These are phyloP conservation scores for Epichloe sp. DNA, from an alignment of 2,329 filamentous ascomycete species.

Conservation along the genomic window DNA sequence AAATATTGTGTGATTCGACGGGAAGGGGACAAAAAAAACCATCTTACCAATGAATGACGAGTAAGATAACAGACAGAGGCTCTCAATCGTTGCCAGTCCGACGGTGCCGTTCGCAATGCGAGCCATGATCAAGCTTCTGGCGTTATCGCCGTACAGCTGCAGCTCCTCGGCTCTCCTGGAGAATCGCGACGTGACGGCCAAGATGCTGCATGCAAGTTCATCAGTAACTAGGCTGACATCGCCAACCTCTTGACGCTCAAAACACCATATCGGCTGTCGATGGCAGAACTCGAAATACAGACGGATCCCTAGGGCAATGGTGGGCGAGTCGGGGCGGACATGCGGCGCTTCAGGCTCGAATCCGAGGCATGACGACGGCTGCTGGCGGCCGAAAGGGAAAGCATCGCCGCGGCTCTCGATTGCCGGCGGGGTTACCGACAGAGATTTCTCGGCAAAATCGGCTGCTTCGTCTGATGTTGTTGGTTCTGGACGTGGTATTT, in stretches of 20 bases:
- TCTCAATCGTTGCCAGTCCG: slow-evolving; percentile 35
- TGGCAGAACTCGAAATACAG: slow-evolving; percentile 32
- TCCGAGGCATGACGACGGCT: slow-evolving; percentile 13
- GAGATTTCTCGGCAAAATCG: slow-evolving; percentile 21
- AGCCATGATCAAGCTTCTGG: slow-evolving; percentile 31
- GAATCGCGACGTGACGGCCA: slow-evolving; percentile 27
- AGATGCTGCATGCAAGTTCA: slow-evolving; percentile 28
- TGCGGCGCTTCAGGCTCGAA: slow-evolving; percentile 16
- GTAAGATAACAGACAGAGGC: slow-evolving; percentile 35
- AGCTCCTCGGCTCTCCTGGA: slow-evolving; percentile 20
- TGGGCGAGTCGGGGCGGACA: slow-evolving; percentile 17
- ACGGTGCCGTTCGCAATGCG: slow-evolving; percentile 37
- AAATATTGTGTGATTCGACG: background rate
- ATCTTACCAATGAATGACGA: slow-evolving; percentile 33
- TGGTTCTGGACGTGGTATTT: slow-evolving; percentile 14
- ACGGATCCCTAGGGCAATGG: slow-evolving; percentile 21
- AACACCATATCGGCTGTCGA: slow-evolving; percentile 31
- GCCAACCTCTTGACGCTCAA: slow-evolving; percentile 27
- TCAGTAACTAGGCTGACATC: slow-evolving; percentile 22
- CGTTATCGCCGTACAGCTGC: slow-evolving; percentile 24
- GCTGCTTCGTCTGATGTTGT: slow-evolving; percentile 16
- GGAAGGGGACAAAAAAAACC: too few species aligned
- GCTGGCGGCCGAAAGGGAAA: slow-evolving; percentile 9
- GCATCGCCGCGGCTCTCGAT: slow-evolving; percentile 12
- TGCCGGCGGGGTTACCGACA: slow-evolving; percentile 17